Conservation (phyloP, 192 early-diverging fungal genomes). For the Entomortierella beljakovae region DNA sequence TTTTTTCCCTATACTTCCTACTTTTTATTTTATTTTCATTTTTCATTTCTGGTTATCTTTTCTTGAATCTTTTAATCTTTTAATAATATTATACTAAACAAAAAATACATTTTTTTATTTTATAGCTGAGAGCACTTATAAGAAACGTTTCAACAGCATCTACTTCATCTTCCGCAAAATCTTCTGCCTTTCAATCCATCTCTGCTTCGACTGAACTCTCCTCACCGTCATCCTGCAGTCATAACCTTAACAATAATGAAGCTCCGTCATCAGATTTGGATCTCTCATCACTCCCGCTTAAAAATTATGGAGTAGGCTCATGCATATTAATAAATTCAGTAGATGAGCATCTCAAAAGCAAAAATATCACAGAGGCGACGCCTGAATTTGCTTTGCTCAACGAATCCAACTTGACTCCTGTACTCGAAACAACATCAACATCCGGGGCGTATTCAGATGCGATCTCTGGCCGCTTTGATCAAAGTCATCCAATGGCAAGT, state of each 20-base stretch:
- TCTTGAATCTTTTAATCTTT: too few species aligned
- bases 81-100: too few species aligned
- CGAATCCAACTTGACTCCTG: background rate
- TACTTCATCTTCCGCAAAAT: constrained; percentile 5
- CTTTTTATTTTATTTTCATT: background rate
- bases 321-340: constrained; percentile 13
- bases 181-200: background rate
- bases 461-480: background rate
- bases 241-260: background rate
- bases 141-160: constrained; percentile 34
- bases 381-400: constrained; percentile 11
- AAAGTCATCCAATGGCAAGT: background rate
- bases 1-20: background rate
- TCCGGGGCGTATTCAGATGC: background rate
- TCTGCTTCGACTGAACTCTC: constrained; percentile 17
- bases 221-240: constrained; percentile 2
- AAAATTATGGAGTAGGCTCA: constrained; percentile 18
- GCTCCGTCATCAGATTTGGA: constrained; percentile 1
- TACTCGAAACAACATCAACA: background rate
- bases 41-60: background rate
- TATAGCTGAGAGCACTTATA: constrained; percentile 43
- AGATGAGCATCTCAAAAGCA: constrained; percentile 14
- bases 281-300: constrained; percentile 9
- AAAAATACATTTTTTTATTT: background rate
- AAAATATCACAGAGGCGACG: too few species aligned